Conservation (phyloP, 306 rosid species). For the Cicer cuneatum region DNA sequence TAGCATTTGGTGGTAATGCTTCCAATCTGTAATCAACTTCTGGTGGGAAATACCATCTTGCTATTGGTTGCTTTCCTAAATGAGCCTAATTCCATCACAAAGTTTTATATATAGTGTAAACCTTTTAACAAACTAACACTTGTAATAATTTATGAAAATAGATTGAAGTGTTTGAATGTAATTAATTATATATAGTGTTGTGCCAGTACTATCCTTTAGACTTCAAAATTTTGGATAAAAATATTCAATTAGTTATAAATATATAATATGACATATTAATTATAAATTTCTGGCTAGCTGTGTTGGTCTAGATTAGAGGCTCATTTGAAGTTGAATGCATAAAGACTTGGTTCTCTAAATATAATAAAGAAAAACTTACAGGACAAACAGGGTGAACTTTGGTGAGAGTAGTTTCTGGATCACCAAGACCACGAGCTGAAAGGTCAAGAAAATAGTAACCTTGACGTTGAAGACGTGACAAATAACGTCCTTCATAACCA, state of each 20-base stretch:
- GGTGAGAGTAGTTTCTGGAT: conserved; percentile 93
- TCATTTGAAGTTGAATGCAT: too few relatives aligned
- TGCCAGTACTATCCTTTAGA: too few relatives aligned
- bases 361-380: too few relatives aligned
- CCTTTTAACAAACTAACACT: neutral
- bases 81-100: conserved; percentile 46
- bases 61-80: conserved; percentile 62
- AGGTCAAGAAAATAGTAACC: conserved; percentile 95
- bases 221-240: too few relatives aligned
- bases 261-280: too few relatives aligned
- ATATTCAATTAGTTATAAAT: too few relatives aligned
- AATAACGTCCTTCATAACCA: conserved; percentile 93
- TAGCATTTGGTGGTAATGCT: conserved; percentile 87
- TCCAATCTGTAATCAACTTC: conserved; percentile 92
- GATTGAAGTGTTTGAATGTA: neutral
- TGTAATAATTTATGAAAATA: neutral
- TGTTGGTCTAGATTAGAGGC: too few relatives aligned
- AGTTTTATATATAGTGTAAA: conserved; percentile 8
- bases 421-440: conserved; percentile 90
- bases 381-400: conserved; percentile 96
- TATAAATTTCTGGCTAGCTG: too few relatives aligned
- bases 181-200: too few relatives aligned
- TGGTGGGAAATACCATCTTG: conserved; percentile 97
- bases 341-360: too few relatives aligned
- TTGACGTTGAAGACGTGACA: conserved; percentile 66